Conservation (phyloP, 176 grass and related monocot genomes). For the Microstegium vimineum region DNA sequence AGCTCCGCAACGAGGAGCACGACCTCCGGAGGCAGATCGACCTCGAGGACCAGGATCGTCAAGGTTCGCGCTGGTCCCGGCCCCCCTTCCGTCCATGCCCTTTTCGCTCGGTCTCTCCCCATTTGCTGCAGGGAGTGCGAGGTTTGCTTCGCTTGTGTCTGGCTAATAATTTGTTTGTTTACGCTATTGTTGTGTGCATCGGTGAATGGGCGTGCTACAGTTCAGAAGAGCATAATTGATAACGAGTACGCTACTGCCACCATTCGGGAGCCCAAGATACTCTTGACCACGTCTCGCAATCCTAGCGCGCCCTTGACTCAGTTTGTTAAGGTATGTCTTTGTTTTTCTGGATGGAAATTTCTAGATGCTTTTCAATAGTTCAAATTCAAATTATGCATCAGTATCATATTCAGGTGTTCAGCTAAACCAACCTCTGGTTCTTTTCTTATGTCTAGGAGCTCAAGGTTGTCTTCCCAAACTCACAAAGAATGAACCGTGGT, state of each 20-base stretch:
- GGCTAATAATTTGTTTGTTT: neutral
- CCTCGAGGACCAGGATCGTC: conserved; percentile 65
- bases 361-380: neutral
- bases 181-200: neutral
- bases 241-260: conserved; percentile 70
- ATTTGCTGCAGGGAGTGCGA: neutral
- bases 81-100: too few relatives aligned
- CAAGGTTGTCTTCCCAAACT: conserved; percentile 87
- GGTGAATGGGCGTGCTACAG: conserved; percentile 21
- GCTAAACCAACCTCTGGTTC: neutral
- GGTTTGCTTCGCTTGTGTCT: neutral
- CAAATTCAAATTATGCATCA: neutral
- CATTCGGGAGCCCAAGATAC: conserved; percentile 68
- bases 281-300: conserved; percentile 83
- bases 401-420: neutral
- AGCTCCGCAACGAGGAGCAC: conserved; percentile 84
- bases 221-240: conserved; percentile 59
- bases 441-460: conserved; percentile 58
- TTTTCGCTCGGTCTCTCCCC: too few relatives aligned
- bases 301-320: conserved; percentile 73
- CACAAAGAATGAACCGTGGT: conserved; percentile 88
- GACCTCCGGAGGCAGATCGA: conserved; percentile 75
- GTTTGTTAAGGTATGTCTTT: conserved; percentile 60
- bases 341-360: neutral
- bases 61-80: too few relatives aligned